Percentiles rank a stretch among this genome's conserved stretches.
Evolutionary conservation across 805 yeast genomes (phyloP).

Genomic region (Yamadazyma sp.): DNA sequence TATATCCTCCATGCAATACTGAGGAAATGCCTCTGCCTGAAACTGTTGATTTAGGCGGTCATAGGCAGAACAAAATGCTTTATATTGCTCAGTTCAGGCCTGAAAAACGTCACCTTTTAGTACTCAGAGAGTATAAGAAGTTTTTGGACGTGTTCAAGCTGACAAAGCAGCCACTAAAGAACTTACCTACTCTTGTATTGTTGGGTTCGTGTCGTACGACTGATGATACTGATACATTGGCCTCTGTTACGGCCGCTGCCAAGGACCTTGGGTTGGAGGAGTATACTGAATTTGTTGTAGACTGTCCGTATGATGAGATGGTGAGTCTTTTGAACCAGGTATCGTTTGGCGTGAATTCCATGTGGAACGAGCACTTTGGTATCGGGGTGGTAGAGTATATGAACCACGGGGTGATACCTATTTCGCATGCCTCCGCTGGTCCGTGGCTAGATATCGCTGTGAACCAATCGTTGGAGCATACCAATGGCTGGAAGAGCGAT

Average conservation of each 20-base stretch:
- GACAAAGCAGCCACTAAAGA: conserved; percentile 17
- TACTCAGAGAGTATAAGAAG: conserved; percentile 60
- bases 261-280: conserved; percentile 28
- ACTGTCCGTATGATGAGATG: conserved; percentile 70
- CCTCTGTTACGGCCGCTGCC: conserved; percentile 42
- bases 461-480: conserved; percentile 11
- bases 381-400: conserved; percentile 93
- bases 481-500: conserved; percentile 36
- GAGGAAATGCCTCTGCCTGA: conserved; percentile 29
- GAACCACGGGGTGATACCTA: conserved; percentile 81
- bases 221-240: conserved; percentile 62
- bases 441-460: conserved; percentile 85
- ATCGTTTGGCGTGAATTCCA: conserved; percentile 83
- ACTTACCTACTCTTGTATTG: conserved; percentile 60
- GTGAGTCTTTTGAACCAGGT: conserved; percentile 52
- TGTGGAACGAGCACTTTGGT: conserved; percentile 99
- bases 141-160: conserved; percentile 39
- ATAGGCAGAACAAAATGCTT: conserved; percentile 43
- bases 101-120: conserved; percentile 83
- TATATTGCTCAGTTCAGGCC: conserved; percentile 93
- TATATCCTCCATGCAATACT: conserved; percentile 91
- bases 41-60: conserved; percentile 7
- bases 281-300: conserved; percentile 59
- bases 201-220: conserved; percentile 82
- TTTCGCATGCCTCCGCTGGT: conserved; percentile 95